Evolutionary conservation across 1,284 basidiomycete species (phyloP).

Genomic region (Schizophyllum commune): DNA sequence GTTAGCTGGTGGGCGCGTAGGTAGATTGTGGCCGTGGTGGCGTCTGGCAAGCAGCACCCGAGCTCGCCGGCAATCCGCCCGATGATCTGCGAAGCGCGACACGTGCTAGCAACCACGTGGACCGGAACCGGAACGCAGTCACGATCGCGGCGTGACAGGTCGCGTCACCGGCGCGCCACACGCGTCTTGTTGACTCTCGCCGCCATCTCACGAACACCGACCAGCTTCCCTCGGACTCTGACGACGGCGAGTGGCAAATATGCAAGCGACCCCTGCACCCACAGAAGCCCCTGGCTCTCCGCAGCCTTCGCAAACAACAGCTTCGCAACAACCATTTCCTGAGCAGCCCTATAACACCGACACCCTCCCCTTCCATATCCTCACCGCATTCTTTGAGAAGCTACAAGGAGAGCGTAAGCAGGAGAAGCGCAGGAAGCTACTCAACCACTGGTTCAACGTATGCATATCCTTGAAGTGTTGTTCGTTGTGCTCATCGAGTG

Average conservation of each 20-base stretch:
- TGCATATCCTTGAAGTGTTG: constrained; percentile 17
- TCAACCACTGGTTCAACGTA: constrained; percentile 72
- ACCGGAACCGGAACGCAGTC: neutral
- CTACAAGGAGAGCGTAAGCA: constrained; percentile 62
- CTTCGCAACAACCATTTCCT: constrained; percentile 31
- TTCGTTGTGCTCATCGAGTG: neutral
- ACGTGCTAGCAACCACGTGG: neutral
- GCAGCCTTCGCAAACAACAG: constrained; percentile 8
- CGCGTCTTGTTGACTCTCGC: neutral
- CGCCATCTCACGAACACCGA: neutral
- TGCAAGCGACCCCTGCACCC: constrained; percentile 56
- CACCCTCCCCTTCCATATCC: constrained; percentile 54
- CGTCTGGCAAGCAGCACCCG: neutral
- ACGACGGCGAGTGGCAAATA: too few species aligned
- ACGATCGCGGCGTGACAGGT: neutral
- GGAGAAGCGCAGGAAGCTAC: constrained; percentile 54
- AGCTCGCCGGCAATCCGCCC: neutral
- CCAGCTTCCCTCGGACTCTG: neutral
- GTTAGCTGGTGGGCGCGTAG: neutral
- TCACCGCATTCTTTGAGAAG: constrained; percentile 62
- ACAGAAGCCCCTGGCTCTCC: constrained; percentile 26
- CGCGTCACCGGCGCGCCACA: neutral
- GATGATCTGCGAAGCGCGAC: neutral
- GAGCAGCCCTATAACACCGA: constrained; percentile 54
- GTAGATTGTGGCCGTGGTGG: neutral